phyloP scores from a whole-genome alignment of 1,284 basidiomycete genomes.

The Peniophora sp. region DNA sequence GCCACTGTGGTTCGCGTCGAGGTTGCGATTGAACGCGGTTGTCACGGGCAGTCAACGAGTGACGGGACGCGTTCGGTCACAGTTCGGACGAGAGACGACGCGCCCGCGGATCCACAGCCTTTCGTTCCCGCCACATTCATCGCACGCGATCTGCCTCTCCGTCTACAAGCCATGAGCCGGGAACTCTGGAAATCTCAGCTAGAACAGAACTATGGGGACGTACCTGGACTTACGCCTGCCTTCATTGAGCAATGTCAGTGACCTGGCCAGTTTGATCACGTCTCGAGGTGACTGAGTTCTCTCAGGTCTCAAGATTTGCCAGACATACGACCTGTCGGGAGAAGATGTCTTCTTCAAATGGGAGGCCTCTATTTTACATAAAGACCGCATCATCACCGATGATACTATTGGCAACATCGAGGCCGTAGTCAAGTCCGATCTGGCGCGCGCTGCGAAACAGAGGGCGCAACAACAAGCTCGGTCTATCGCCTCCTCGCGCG shows the following conservation, averaged over 20 bases:
- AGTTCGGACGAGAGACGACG: too few relatives aligned
- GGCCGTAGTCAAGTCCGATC: conserved; percentile 42
- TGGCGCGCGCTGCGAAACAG: neutral
- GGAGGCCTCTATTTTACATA: conserved; percentile 47
- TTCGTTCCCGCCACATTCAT: neutral
- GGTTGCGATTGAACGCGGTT: too few relatives aligned
- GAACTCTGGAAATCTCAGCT: conserved; percentile 2
- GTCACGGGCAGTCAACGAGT: too few relatives aligned
- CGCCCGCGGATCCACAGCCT: neutral
- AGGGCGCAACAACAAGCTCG: neutral
- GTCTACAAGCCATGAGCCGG: neutral
- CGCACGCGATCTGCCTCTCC: neutral
- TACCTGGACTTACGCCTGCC: conserved; percentile 8
- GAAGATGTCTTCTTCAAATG: conserved; percentile 63
- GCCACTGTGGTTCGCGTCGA: too few relatives aligned
- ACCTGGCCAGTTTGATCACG: too few relatives aligned
- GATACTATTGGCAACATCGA: conserved; percentile 48
- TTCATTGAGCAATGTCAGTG: conserved; percentile 13
- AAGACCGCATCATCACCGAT: conserved; percentile 36
- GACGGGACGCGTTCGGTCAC: neutral
- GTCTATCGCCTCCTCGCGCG: neutral
- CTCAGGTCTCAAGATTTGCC: conserved; percentile 57
- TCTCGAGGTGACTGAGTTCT: too few relatives aligned
- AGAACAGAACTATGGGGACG: conserved; percentile 1
- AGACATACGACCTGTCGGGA: conserved; percentile 50